Conservation (phyloP, 2,329 filamentous ascomycete species). For the Penicillium verrucosum region DNA sequence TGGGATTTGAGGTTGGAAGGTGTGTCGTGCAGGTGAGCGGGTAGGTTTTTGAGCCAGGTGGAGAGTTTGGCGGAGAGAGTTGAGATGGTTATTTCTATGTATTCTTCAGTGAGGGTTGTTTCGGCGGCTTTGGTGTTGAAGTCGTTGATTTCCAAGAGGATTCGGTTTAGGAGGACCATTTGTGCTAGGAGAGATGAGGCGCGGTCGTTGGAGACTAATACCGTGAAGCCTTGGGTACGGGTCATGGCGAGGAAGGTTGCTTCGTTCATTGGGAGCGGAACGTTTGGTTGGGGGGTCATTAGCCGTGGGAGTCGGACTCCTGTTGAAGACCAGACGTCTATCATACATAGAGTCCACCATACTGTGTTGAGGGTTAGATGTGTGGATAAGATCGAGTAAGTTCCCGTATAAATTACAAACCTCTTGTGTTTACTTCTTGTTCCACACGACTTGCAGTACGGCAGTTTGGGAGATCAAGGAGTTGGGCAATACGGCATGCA, state of each 20-base stretch:
- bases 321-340: conserved; percentile 41
- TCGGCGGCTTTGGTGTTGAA: conserved; percentile 36
- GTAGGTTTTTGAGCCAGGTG: conserved; percentile 37
- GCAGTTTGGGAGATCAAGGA: conserved; percentile 37
- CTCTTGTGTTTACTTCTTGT: conserved; percentile 35
- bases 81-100: conserved; percentile 23
- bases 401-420: conserved; percentile 1
- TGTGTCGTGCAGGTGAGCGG: conserved; percentile 38
- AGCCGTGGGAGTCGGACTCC: conserved; percentile 37
- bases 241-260: conserved; percentile 27
- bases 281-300: conserved; percentile 23
- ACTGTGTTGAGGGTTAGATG: conserved; percentile 18
- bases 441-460: conserved; percentile 27
- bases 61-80: conserved; percentile 35
- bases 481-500: conserved; percentile 37
- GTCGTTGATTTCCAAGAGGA: conserved; percentile 43
- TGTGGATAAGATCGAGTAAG: not conserved
- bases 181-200: conserved; percentile 33
- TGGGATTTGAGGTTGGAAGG: conserved; percentile 40
- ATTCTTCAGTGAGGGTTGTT: conserved; percentile 19
- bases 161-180: conserved; percentile 40
- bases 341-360: conserved; percentile 45
- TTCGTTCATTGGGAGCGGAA: conserved; percentile 40
- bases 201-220: conserved; percentile 5
- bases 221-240: not conserved